phyloP scores from a whole-genome alignment of 2,329 filamentous ascomycete species.

The Fusarium concolor region DNA sequence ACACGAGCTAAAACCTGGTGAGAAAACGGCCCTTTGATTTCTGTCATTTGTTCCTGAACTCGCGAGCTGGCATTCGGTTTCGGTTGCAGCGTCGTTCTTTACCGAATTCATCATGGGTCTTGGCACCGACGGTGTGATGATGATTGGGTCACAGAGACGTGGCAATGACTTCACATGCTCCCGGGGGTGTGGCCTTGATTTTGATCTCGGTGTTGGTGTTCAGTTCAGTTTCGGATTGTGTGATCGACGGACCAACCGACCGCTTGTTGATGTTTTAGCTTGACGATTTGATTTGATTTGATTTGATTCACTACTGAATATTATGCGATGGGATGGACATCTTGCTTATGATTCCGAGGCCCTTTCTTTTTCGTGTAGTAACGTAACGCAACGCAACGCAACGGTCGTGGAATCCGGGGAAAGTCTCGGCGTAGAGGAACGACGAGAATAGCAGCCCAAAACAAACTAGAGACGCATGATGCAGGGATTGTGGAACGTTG shows the following conservation, averaged over 20 bases:
- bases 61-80: constrained; percentile 22
- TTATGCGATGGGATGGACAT: background rate
- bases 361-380: constrained; percentile 7
- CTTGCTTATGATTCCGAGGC: background rate
- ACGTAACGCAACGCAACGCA: constrained; percentile 19
- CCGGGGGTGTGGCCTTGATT: constrained; percentile 20
- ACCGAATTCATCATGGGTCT: constrained; percentile 37
- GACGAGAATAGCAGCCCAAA: constrained; percentile 5
- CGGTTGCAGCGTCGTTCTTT: constrained; percentile 33
- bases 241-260: constrained; percentile 20
- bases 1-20: constrained; percentile 6
- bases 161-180: constrained; percentile 46
- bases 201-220: constrained; percentile 2
- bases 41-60: background rate
- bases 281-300: constrained; percentile 12
- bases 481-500: constrained; percentile 34
- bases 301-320: too few relatives aligned
- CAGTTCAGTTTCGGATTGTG: constrained; percentile 17
- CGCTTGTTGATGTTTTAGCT: constrained; percentile 13
- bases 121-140: constrained; percentile 13
- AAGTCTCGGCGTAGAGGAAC: constrained; percentile 18
- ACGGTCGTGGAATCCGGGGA: constrained; percentile 36
- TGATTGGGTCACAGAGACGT: constrained; percentile 42
- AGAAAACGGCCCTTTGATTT: constrained; percentile 6
- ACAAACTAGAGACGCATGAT: constrained; percentile 19